phyloP scores from a whole-genome alignment of 2,329 filamentous ascomycete species.

The Trichoderma gracile region DNA sequence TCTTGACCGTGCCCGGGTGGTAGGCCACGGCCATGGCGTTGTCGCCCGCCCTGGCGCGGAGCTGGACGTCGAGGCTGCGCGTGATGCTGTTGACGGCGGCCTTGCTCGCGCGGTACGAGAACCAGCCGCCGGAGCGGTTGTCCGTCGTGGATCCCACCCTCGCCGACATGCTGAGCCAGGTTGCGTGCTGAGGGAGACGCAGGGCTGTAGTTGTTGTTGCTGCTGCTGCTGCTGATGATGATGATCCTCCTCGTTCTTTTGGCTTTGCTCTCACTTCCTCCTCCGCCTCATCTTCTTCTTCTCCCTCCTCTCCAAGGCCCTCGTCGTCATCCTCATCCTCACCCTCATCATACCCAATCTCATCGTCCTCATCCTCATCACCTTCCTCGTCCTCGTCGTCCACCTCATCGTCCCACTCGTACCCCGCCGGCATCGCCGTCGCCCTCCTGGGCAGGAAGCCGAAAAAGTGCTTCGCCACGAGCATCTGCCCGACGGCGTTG shows the following conservation, averaged over 20 bases:
- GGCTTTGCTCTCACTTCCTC: not conserved
- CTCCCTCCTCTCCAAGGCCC: conserved; percentile 14
- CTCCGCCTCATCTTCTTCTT: not conserved
- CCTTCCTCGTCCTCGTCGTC: not conserved
- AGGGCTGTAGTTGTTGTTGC: not conserved
- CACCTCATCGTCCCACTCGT: not conserved
- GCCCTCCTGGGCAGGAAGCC: conserved; percentile 65
- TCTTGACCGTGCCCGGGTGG: conserved; percentile 81
- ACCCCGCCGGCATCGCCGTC: conserved; percentile 31
- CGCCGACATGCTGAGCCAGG: conserved; percentile 75
- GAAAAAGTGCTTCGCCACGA: conserved; percentile 75
- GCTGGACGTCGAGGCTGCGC: conserved; percentile 69
- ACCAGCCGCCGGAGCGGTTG: conserved; percentile 77
- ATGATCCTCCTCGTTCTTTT: no score
- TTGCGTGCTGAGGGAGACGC: conserved; percentile 54
- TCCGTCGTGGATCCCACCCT: conserved; percentile 74
- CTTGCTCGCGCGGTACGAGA: conserved; percentile 76
- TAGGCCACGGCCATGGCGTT: conserved; percentile 68
- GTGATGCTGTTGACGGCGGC: conserved; percentile 70
- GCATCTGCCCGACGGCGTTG: conserved; percentile 72
- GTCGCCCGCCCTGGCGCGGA: conserved; percentile 57
- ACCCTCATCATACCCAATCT: not conserved
- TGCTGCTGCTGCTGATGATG: no score
- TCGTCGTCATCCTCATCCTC: not conserved
- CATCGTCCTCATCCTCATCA: not conserved